Percentiles rank a stretch among this genome's conserved stretches.
Evolutionary conservation across 2,329 filamentous ascomycete species (phyloP).

Genomic region (Graphilbum ipis-grandicollis): DNA sequence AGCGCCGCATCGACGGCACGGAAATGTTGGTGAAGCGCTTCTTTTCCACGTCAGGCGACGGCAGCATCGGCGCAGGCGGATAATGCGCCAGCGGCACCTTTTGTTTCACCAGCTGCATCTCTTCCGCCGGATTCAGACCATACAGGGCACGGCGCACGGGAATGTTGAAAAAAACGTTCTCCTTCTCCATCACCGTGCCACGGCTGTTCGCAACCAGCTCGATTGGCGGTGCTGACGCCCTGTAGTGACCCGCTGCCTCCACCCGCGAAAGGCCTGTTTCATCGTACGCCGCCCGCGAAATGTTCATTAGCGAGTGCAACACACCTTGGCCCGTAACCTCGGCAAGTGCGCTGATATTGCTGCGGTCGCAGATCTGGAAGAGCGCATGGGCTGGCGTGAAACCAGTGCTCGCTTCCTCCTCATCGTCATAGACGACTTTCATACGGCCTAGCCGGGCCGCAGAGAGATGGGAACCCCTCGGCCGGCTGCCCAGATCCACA

Average conservation of each 20-base stretch:
- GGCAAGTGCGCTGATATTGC: conserved; percentile 47
- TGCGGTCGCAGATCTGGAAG: conserved; percentile 61
- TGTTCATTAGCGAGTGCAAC: conserved; percentile 61
- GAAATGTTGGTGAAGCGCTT: conserved; percentile 77
- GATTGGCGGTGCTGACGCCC: conserved; percentile 70
- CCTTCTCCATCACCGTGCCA: conserved; percentile 45
- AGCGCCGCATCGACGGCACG: conserved; percentile 91
- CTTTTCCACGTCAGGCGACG: conserved; percentile 64
- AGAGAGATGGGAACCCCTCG: conserved; percentile 17
- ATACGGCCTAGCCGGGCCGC: conserved; percentile 40
- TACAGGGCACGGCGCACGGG: conserved; percentile 59
- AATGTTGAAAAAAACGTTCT: conserved; percentile 63
- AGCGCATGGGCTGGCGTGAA: conserved; percentile 61
- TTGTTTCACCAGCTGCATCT: conserved; percentile 56
- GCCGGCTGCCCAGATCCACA: conserved; percentile 27
- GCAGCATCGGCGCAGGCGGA: conserved; percentile 50
- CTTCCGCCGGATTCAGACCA: conserved; percentile 44
- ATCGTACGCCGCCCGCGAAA: conserved; percentile 48
- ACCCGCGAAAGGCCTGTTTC: conserved; percentile 58
- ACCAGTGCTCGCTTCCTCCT: conserved; percentile 15
- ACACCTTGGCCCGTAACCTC: conserved; percentile 56
- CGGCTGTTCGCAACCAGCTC: conserved; percentile 61
- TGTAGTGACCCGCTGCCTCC: conserved; percentile 66
- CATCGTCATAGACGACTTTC: conserved; percentile 50
- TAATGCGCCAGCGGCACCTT: conserved; percentile 50